Percentiles rank a stretch among this genome's conserved stretches.
Conservation (phyloP, 1,284 basidiomycete genomes). For the Rhodotorula sp. region DNA sequence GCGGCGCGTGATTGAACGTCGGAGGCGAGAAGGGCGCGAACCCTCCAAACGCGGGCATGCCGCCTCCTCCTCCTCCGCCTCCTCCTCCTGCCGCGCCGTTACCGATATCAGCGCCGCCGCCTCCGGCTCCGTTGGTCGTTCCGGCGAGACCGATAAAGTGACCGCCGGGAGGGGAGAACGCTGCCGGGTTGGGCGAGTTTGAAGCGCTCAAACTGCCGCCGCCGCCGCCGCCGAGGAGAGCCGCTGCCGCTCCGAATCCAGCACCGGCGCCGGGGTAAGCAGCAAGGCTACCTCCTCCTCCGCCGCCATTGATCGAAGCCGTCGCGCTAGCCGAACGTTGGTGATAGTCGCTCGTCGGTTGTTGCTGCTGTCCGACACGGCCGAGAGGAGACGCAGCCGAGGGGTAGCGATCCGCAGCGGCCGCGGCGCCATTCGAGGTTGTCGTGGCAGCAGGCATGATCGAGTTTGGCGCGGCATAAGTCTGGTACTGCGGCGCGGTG, state of each 20-base stretch:
- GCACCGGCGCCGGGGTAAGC: not conserved
- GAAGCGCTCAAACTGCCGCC: not conserved
- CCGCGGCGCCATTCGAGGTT: not conserved
- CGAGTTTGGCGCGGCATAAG: conserved; percentile 18
- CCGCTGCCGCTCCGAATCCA: not conserved
- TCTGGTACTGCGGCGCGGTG: conserved; percentile 31
- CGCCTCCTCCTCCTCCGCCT: not conserved
- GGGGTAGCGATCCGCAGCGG: conserved; percentile 11
- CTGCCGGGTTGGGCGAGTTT: not conserved
- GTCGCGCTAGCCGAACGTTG: not conserved
- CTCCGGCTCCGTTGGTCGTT: no score
- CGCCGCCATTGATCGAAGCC: not conserved
- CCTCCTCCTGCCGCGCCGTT: no score
- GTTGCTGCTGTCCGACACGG: conserved; percentile 12
- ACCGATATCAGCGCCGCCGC: no score
- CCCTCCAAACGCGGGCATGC: conserved; percentile 22
- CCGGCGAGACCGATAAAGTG: conserved; percentile 11
- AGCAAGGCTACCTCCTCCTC: no score
- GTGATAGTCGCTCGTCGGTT: not conserved
- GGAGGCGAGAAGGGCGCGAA: conserved; percentile 38
- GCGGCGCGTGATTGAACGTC: conserved; percentile 30
- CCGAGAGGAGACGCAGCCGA: not conserved
- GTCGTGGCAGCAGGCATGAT: not conserved
- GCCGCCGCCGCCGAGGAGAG: not conserved
- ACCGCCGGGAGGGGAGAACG: conserved; percentile 22